phyloP scores from a whole-genome alignment of 2,329 filamentous ascomycete species.

The Zymoseptoria crescenta region DNA sequence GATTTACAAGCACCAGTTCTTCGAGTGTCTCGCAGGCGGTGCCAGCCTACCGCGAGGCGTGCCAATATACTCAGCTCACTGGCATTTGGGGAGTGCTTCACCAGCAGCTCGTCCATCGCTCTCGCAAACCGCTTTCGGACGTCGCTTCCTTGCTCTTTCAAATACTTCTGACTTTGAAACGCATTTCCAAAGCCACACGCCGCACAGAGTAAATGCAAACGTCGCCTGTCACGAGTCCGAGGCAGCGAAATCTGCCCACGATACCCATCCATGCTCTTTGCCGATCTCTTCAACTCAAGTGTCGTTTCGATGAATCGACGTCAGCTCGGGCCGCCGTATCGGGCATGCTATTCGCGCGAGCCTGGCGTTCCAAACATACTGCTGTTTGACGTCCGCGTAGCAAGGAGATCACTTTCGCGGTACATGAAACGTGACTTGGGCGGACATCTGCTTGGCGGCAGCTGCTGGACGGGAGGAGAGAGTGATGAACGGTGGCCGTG shows the following conservation, averaged over 20 bases:
- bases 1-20: too few relatives aligned
- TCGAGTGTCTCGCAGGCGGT: too few relatives aligned
- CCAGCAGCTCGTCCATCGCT: neutral
- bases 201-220: neutral
- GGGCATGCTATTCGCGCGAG: neutral
- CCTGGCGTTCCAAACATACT: neutral
- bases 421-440: neutral
- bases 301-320: neutral
- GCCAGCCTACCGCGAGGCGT: neutral
- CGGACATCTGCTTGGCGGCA: neutral
- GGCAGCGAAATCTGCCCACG: neutral
- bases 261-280: neutral
- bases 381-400: neutral
- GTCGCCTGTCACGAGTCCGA: neutral
- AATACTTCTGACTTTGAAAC: neutral
- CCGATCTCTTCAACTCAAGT: neutral
- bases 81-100: neutral
- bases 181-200: neutral
- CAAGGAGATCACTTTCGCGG: neutral
- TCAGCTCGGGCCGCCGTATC: neutral
- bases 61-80: neutral
- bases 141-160: neutral
- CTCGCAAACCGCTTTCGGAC: neutral
- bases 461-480: neutral
- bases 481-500: neutral